phyloP scores from a whole-genome alignment of 352 stramenopile species.

The Achlya hypogyna region DNA sequence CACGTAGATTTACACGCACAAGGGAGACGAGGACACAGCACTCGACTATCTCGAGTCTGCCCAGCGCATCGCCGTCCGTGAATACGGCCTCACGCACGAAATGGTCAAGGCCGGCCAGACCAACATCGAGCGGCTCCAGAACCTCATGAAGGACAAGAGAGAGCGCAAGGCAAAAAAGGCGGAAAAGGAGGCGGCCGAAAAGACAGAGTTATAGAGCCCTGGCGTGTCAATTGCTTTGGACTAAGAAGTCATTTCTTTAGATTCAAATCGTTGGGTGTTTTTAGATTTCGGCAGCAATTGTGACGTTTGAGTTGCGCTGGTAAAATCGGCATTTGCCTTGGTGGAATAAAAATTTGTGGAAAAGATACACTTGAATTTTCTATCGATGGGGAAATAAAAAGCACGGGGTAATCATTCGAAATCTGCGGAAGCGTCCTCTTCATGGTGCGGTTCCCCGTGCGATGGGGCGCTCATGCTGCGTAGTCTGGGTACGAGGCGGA shows the following conservation, averaged over 20 bases:
- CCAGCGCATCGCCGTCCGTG: constrained; percentile 51
- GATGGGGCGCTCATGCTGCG: too few species aligned
- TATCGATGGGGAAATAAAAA: too few species aligned
- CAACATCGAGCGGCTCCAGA: constrained; percentile 54
- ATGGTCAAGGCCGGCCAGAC: constrained; percentile 54
- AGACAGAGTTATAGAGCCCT: constrained; percentile 10
- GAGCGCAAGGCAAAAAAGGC: constrained; percentile 1
- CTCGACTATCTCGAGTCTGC: constrained; percentile 54
- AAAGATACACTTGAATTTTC: background rate
- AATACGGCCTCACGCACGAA: constrained; percentile 49
- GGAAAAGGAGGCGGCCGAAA: background rate
- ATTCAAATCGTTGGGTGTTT: too few species aligned
- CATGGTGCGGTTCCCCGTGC: background rate
- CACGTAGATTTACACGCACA: constrained; percentile 36
- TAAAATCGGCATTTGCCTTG: too few species aligned
- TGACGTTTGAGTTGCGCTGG: too few species aligned
- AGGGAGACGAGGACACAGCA: constrained; percentile 43
- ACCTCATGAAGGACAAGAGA: constrained; percentile 30
- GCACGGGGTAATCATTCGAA: background rate
- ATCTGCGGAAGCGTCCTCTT: background rate
- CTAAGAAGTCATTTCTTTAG: too few species aligned
- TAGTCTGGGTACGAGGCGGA: constrained; percentile 87
- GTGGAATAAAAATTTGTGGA: too few species aligned
- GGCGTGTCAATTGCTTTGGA: background rate
- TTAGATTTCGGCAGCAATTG: too few species aligned